Base-by-base conservation (phyloP, 1,139 yeast species). In the Casaregolazyma suthepensis region DNA sequence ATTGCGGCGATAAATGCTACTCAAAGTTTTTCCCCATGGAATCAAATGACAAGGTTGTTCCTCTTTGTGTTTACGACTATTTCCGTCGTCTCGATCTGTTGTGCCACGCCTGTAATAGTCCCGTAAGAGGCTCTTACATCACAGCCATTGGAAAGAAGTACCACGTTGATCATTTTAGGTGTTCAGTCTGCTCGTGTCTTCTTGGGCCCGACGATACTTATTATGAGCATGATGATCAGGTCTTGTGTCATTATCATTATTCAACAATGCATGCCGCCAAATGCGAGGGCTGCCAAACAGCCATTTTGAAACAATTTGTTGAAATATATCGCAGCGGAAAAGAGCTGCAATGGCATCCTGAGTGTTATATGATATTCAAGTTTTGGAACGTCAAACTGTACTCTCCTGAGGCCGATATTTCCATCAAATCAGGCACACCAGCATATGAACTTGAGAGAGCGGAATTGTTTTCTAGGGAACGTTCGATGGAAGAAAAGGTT, bases 281-380 rank as follows among this genome's bases (percentile, higher is more conserved):
- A 57, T 94, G 99, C 73, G 95, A 89, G 71, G 97, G 98, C 20
- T 93, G 99, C 71, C 80, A 85, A 58, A 85, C 90, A 38, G 88
- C 97, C 1, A 93, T 93, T 54, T 81, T 94, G 37, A 91, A 91
- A 64, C 98, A 93, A 67, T 93, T 90, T 70, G 96, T 91, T 40
- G 97, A 93, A 68, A 81, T 93, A 48, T 88, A 83, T 59, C 78
- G 96, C 61, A 96, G 96, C 49, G 97, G 97, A n/a, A 79, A 87
- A 61, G 86, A 87, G 59, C 96, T 91, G 67, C 96, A 90, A 66
- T 94, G 99, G 99, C 99, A 94, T 69, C 98, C 98, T 2, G 99
- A 94, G 68, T 94, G 99, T 73, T 94, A 90, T 67, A 94, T 94
- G 91, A 95, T 93, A 50, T 91, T 87, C 73, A 91, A 91, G 67